Evolutionary conservation across 208 protist species (phyloP).

Genomic region (Leishmania turanica): DNA sequence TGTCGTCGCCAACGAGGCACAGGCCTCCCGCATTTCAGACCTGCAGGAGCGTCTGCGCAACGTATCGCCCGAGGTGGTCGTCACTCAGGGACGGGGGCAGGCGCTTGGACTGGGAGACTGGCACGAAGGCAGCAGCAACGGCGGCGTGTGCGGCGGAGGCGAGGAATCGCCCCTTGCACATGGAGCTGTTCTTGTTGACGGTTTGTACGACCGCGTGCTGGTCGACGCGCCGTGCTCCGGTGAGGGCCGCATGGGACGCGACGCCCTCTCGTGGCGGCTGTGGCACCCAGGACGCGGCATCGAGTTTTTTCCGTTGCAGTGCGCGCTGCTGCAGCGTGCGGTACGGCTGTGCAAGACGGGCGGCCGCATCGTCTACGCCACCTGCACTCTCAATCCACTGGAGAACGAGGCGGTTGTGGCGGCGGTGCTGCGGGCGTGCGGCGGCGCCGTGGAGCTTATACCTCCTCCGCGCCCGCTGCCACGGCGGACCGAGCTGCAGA

Average conservation of each 20-base stretch:
- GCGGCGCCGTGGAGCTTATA: slow-evolving; percentile 49
- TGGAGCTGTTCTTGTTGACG: not conserved
- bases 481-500: not conserved
- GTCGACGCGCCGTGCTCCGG: slow-evolving; percentile 96
- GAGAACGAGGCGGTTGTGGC: slow-evolving; percentile 96
- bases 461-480: slow-evolving; percentile 24
- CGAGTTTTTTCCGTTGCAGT: slow-evolving; percentile 75
- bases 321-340: slow-evolving; percentile 71
- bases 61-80: slow-evolving; percentile 34
- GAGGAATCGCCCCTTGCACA: not conserved
- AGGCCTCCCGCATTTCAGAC: slow-evolving; percentile 30
- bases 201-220: slow-evolving; percentile 84
- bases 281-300: slow-evolving; percentile 78
- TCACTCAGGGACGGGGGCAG: slow-evolving; percentile 43
- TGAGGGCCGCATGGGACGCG: slow-evolving; percentile 89
- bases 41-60: slow-evolving; percentile 55
- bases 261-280: slow-evolving; percentile 72
- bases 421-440: slow-evolving; percentile 54
- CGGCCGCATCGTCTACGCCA: slow-evolving; percentile 95
- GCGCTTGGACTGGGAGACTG: slow-evolving; percentile 8
- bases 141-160: not conserved
- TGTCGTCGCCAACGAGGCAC: slow-evolving; percentile 73
- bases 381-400: slow-evolving; percentile 96
- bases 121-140: slow-evolving; percentile 10
- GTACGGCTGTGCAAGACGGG: slow-evolving; percentile 62